Percentiles rank a stretch among this genome's conserved stretches.
phyloP scores from a whole-genome alignment of 202 grass and related monocot genomes.

The Musa balbisiana region DNA sequence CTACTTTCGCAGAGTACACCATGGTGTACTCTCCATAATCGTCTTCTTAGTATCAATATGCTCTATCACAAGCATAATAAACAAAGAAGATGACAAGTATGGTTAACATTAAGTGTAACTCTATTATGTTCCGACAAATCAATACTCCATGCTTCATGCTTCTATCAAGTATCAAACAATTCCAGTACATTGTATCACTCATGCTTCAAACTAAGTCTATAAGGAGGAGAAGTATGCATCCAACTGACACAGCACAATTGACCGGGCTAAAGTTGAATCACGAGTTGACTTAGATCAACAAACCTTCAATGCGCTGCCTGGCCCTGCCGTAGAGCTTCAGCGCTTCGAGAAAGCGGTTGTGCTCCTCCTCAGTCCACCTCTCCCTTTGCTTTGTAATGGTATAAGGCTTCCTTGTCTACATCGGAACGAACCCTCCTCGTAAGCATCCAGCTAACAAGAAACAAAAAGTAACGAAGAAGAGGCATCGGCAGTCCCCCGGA shows the following conservation, averaged over 20 bases:
- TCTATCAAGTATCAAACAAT: not conserved
- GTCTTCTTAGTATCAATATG: slow-evolving; percentile 4
- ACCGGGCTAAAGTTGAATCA: not conserved
- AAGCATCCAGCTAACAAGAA: not conserved
- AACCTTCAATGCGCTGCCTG: slow-evolving; percentile 97
- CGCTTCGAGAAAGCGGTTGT: slow-evolving; percentile 84
- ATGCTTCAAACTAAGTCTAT: too few relatives aligned
- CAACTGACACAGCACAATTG: not conserved
- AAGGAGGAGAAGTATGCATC: not conserved
- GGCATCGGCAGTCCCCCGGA: slow-evolving; percentile 22
- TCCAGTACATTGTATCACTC: too few relatives aligned
- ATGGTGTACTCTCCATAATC: too few relatives aligned
- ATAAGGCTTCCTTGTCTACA: slow-evolving; percentile 81
- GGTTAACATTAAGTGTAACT: not conserved
- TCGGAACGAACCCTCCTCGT: not conserved
- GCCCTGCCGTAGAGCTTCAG: slow-evolving; percentile 87
- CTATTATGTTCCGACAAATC: not conserved
- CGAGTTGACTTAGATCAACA: not conserved
- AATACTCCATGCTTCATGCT: not conserved
- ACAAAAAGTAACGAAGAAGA: not conserved
- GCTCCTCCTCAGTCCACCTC: slow-evolving; percentile 92
- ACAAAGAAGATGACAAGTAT: not conserved
- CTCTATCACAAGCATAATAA: not conserved
- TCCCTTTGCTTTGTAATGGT: slow-evolving; percentile 95
- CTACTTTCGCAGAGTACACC: not conserved